Base-by-base conservation (phyloP, 208 protist species). In the Acanthamoeba sp. region DNA sequence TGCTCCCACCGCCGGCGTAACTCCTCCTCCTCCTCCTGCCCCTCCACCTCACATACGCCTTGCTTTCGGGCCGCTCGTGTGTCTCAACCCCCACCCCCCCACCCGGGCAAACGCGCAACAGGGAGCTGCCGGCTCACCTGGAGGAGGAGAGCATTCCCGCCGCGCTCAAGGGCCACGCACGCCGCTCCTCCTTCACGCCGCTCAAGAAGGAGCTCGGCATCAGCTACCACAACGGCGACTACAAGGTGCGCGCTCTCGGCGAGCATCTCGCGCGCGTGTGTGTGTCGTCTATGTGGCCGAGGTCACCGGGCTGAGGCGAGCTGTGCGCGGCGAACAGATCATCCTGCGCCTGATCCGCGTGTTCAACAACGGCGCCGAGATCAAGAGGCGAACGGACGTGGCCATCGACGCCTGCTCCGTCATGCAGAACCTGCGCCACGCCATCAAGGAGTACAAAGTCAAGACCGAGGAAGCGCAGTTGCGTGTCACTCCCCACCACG, bases 351-450 rank as follows among this genome's bases (percentile, higher is more conserved):
- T 93, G 36, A 71, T 80, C 22, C 57, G 88, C 24, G 88, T 93
- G 29, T 38, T 93, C 52, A 93, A 93, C 36, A 93, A 93, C 62
- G 88, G 88, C 4, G 40, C 52, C n/a, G 62, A 78, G 40, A 57
- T 78, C 59, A 93, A 93, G 34, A 78, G 48, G 24, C 32, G 48
- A 6, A 57, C 48, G 22, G 88, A 93, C 40, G 40, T 78, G 24
- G 32, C 48, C 7, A 93, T 93, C 48, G 88, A 93, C 42, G 29
- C 42, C 62, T 93, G 88, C 62, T 62, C 42, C 24, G 88, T 78
- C 34, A 93, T 93, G 88, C 88, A 93, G 48, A 93, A 93, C 29
- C 62, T 93, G 64, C 88, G 88, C 34, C 48, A 93, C 34, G 88
- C 88, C 40, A 93, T 93, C 64, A 71, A 80, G 62, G 88, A 93